phyloP scores from a whole-genome alignment of 495 filamentous ascomycete genomes.

The Opeltia flavorubescens region DNA sequence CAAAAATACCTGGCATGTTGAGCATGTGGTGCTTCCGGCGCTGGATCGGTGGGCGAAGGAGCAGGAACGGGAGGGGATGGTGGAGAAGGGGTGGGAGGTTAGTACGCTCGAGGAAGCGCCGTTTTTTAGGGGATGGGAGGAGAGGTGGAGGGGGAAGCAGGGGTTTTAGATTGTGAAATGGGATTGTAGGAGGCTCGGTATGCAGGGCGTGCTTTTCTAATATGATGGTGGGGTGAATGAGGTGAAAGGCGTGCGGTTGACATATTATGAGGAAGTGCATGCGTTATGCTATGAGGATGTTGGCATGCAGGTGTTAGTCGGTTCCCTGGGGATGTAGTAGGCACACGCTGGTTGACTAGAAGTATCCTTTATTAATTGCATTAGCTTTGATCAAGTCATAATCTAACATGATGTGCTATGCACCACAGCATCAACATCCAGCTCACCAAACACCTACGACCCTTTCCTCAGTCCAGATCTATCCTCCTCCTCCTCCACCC shows the following conservation, averaged over 20 bases:
- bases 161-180: slow-evolving; percentile 40
- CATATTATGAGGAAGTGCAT: no score
- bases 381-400: no score
- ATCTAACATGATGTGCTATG: no score
- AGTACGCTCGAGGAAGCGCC: slow-evolving; percentile 70
- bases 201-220: background rate
- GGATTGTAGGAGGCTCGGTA: background rate
- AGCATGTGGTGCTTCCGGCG: slow-evolving; percentile 57
- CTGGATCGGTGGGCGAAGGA: slow-evolving; percentile 55
- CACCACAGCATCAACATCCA: no score
- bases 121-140: slow-evolving; percentile 70
- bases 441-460: no score
- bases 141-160: slow-evolving; percentile 69
- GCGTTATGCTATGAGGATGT: no score
- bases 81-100: slow-evolving; percentile 52
- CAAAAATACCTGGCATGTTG: slow-evolving; percentile 74
- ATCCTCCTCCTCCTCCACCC: background rate
- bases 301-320: no score
- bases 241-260: no score
- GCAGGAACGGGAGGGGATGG: slow-evolving; percentile 50
- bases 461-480: no score
- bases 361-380: no score
- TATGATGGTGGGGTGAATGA: background rate
- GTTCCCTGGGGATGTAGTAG: no score
- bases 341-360: no score